phyloP scores from a whole-genome alignment of 2,329 filamentous ascomycete genomes.

The Capronia epimyces region DNA sequence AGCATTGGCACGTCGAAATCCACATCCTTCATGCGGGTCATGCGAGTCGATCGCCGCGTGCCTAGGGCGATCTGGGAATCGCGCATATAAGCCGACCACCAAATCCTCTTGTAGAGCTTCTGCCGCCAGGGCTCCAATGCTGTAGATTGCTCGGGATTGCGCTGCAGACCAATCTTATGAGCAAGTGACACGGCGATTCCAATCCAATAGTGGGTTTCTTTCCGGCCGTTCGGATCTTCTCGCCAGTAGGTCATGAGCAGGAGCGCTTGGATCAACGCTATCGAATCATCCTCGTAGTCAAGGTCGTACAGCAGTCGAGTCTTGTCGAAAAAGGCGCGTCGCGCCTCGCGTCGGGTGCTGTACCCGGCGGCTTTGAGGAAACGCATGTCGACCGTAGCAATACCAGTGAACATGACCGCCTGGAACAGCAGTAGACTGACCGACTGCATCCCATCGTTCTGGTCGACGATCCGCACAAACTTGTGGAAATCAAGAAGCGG shows the following conservation, averaged over 20 bases:
- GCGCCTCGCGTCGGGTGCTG: slow-evolving; percentile 31
- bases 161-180: slow-evolving; percentile 89
- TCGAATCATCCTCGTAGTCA: slow-evolving; percentile 83
- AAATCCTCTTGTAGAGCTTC: slow-evolving; percentile 91
- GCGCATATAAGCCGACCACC: slow-evolving; percentile 96
- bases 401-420: slow-evolving; percentile 85
- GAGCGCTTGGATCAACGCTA: slow-evolving; percentile 79
- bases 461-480: slow-evolving; percentile 37
- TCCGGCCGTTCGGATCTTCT: slow-evolving; percentile 91
- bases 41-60: slow-evolving; percentile 86
- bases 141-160: slow-evolving; percentile 76
- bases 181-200: slow-evolving; percentile 86
- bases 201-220: slow-evolving; percentile 99
- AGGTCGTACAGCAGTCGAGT: slow-evolving; percentile 79
- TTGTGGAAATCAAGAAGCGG: slow-evolving; percentile 65
- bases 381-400: slow-evolving; percentile 79
- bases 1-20: slow-evolving; percentile 34
- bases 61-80: slow-evolving; percentile 85
- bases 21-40: slow-evolving; percentile 84
- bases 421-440: slow-evolving; percentile 85
- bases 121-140: slow-evolving; percentile 63
- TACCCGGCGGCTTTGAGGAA: slow-evolving; percentile 65
- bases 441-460: slow-evolving; percentile 50
- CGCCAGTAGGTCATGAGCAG: slow-evolving; percentile 96
- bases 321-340: slow-evolving; percentile 11